Conservation (phyloP, 208 protist species). For the Leishmania arabica region DNA sequence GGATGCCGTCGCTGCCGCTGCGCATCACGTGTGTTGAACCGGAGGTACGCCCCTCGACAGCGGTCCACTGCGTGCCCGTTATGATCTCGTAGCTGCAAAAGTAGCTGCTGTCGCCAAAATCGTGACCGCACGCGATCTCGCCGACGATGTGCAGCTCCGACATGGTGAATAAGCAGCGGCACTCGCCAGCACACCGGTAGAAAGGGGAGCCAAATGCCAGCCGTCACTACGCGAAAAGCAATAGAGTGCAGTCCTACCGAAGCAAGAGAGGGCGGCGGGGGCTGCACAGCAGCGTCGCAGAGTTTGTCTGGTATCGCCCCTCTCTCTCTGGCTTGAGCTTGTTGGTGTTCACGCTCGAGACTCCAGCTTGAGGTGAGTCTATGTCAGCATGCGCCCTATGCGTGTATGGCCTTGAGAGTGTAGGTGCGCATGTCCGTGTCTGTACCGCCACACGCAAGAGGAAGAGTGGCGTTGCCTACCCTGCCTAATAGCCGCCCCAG, state of each 20-base stretch:
- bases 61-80: slow-evolving; percentile 71
- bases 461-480: background rate
- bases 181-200: background rate
- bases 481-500: background rate
- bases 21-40: slow-evolving; percentile 89
- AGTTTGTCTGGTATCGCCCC: background rate
- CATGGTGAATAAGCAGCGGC: slow-evolving; percentile 25
- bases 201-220: background rate
- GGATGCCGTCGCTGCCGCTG: slow-evolving; percentile 42
- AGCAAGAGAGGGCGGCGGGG: background rate
- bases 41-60: slow-evolving; percentile 65
- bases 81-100: slow-evolving; percentile 89
- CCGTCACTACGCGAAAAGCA: background rate
- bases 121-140: slow-evolving; percentile 63
- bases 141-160: slow-evolving; percentile 90
- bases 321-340: background rate
- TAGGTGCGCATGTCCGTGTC: slow-evolving; percentile 5
- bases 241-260: background rate
- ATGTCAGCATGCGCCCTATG: background rate
- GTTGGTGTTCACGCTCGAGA: background rate
- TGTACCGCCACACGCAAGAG: background rate
- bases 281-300: background rate
- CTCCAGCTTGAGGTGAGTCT: background rate
- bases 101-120: slow-evolving; percentile 65
- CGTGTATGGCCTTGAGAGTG: background rate